These are phyloP conservation scores for Brassica hybrid DNA, from an alignment of 441 rosid species.

Conservation along the genomic window DNA sequence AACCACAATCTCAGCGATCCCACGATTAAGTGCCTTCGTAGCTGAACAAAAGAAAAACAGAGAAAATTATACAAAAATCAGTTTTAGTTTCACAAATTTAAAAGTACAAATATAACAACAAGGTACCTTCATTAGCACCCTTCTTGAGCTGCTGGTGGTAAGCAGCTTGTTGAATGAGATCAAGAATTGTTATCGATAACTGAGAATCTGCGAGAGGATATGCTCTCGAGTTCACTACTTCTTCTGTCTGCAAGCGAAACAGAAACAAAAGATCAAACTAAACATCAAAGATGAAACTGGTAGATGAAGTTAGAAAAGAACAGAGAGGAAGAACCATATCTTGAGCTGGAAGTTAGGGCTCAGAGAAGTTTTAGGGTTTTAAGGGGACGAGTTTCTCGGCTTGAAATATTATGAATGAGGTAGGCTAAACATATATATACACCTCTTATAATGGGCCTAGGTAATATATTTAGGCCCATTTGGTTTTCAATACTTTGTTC, in stretches of 20 bases:
- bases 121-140: constrained; percentile 90
- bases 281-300: not conserved
- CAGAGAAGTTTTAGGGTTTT: constrained; percentile 37
- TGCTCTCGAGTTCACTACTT: constrained; percentile 87
- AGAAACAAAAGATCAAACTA: not conserved
- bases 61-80: not conserved
- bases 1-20: constrained; percentile 89
- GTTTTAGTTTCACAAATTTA: not conserved
- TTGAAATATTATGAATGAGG: not conserved
- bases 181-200: constrained; percentile 72
- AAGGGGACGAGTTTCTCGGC: constrained; percentile 19
- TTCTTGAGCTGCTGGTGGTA: constrained; percentile 96
- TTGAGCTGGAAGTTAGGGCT: constrained; percentile 20
- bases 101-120: not conserved
- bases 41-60: constrained; percentile 50
- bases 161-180: constrained; percentile 95
- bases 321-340: constrained; percentile 31
- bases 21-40: constrained; percentile 89
- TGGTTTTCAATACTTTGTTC: not conserved
- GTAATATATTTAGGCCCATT: not conserved
- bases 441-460: constrained; percentile 25
- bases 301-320: not conserved
- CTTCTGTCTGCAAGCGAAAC: constrained; percentile 65
- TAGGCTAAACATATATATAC: not conserved
- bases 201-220: constrained; percentile 92